Percentiles rank a stretch among this genome's conserved stretches.
Evolutionary conservation across 1,139 yeast genomes (phyloP).

Genomic region (Zygoascus sp.): DNA sequence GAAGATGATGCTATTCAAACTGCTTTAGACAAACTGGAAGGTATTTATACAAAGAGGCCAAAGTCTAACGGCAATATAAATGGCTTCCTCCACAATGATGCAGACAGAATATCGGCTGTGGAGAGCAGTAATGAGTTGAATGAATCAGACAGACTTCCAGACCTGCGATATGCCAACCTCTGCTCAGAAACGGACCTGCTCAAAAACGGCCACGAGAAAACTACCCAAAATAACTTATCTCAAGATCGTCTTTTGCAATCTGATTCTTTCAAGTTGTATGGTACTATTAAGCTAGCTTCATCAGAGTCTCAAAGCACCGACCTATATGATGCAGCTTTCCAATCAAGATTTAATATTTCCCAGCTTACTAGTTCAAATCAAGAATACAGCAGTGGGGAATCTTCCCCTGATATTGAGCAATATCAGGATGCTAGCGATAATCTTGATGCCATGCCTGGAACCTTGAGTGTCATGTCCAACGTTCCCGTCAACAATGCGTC

Average conservation of each 20-base stretch:
- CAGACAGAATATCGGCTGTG: constrained; percentile 3
- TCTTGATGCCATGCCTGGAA: background rate
- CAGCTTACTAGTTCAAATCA: constrained; percentile 8
- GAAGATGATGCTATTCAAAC: constrained; percentile 68
- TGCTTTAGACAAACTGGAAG: constrained; percentile 75
- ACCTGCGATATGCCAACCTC: constrained; percentile 8
- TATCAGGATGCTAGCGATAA: constrained; percentile 4
- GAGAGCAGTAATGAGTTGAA: background rate
- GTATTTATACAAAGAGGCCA: constrained; percentile 39
- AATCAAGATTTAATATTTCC: constrained; percentile 20
- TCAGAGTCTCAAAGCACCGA: constrained; percentile 18
- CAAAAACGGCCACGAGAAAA: background rate
- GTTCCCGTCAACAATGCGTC: background rate
- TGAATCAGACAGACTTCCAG: background rate
- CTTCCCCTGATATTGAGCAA: background rate
- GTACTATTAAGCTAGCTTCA: constrained; percentile 2
- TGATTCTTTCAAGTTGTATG: background rate
- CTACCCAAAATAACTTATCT: background rate
- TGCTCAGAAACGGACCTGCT: constrained; percentile 9
- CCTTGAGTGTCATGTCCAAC: constrained; percentile 1
- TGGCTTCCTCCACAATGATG: background rate
- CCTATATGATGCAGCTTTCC: constrained; percentile 23
- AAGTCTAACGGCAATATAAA: background rate
- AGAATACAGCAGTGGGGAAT: background rate
- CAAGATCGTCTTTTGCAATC: background rate